Evolutionary conservation across 306 rosid genomes (phyloP), one percentile per base, ranked within the genome.

Genomic region (Abrus precatorius): DNA sequence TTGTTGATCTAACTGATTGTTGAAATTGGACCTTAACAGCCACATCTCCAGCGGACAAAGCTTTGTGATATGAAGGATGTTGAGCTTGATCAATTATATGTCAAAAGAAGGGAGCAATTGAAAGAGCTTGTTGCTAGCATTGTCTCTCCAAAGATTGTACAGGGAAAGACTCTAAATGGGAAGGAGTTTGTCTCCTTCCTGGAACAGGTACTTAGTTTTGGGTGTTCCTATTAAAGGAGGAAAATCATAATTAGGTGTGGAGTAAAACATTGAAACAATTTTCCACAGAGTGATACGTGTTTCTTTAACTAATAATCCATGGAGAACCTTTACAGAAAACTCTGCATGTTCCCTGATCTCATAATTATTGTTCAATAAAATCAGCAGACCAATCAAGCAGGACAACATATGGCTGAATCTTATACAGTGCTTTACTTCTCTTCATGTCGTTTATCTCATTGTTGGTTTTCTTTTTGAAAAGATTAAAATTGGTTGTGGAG

Each of bases 31-130:
- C 65, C 56, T 81, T 68, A 52, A 90, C 92, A 94, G 99, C 99
- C 99, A 76, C 99, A 95, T 89, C 87, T 95, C 78, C 88, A 85
- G 80, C 92, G 99, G 85, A 95, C 98, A 65, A 93, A 91, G 86
- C 99, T 95, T 69, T 95, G 99, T 83, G 99, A 95, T 61, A 79
- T 95, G 98, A 90, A 93, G 77, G 99, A 95, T 82, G 76, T 62
- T 45, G 99, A 91, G 62, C 98, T 95, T 44, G 99, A 95, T 73
- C 91, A 86, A 3, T 27, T 76, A 44, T 95, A 95, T 87, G 92
- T 95, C 43, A 76, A 81, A 76, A 93, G 71, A 85, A 90, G 97
- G 86, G 98, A 95, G 65, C 82, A 88, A 80, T 74, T 95, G 79
- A 95, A 95, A 85, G 86, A 89, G 82, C 84, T 95, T 82, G 98